Evolutionary conservation across 345 rosid species (phyloP).

Genomic region (Isatis tinctoria): DNA sequence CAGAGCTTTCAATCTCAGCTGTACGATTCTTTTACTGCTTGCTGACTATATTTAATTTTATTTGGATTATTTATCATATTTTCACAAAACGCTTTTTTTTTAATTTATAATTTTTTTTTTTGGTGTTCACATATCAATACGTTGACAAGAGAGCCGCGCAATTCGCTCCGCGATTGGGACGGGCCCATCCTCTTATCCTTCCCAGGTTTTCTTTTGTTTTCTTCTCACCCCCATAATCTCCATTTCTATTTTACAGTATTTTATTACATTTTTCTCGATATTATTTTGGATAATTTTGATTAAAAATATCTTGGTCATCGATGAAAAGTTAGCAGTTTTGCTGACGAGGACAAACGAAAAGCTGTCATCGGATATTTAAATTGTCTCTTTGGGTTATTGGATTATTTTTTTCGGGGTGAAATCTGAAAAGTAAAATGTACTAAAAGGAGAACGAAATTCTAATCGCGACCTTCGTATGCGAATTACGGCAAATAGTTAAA

Average conservation of each 20-base stretch:
- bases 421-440: not conserved
- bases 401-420: not conserved
- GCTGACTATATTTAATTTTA: not conserved
- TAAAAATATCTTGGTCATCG: not conserved
- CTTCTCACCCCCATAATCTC: not conserved
- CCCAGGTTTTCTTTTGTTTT: conserved; percentile 30
- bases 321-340: not conserved
- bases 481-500: conserved; percentile 8
- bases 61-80: not conserved
- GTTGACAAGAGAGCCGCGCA: conserved; percentile 32
- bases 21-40: conserved; percentile 27
- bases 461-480: conserved; percentile 13
- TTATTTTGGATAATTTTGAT: not conserved
- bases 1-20: conserved; percentile 30
- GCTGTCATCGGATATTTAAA: not conserved
- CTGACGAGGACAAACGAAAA: not conserved
- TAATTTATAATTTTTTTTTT: not conserved
- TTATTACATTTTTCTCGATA: not conserved
- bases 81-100: not conserved
- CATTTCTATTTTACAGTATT: not conserved
- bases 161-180: conserved; percentile 34
- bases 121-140: conserved; percentile 28
- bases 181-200: conserved; percentile 27
- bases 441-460: conserved; percentile 23
- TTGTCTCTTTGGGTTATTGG: not conserved